A percentile compares a stretch with the other conserved stretches of the same genome.
phyloP scores from a whole-genome alignment of 108 stramenopile genomes.

The Stephanodiscus minutulus region DNA sequence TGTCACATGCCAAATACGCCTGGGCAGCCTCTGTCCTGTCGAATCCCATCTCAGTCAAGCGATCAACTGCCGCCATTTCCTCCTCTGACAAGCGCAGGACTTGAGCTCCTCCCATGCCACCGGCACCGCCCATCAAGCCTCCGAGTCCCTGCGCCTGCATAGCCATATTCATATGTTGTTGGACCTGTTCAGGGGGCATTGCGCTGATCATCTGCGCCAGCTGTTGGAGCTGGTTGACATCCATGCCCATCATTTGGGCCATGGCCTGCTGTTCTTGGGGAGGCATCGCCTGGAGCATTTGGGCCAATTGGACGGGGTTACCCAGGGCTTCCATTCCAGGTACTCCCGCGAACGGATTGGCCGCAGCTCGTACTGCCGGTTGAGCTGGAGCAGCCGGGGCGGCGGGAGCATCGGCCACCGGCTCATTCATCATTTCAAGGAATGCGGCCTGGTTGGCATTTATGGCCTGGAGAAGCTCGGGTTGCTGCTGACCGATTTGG shows the following conservation, averaged over 20 bases:
- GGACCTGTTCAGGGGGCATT: slow-evolving; percentile 94
- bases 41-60: slow-evolving; percentile 96
- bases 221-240: slow-evolving; percentile 90
- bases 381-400: slow-evolving; percentile 33
- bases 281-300: slow-evolving; percentile 84
- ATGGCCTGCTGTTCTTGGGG: slow-evolving; percentile 88
- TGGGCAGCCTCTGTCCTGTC: slow-evolving; percentile 91
- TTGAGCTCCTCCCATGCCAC: slow-evolving; percentile 60
- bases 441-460: slow-evolving; percentile 94
- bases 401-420: slow-evolving; percentile 66
- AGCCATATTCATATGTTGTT: slow-evolving; percentile 85
- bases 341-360: slow-evolving; percentile 57
- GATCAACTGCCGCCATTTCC: slow-evolving; percentile 95
- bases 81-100: slow-evolving; percentile 90
- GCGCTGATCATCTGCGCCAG: slow-evolving; percentile 88
- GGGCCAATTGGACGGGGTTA: slow-evolving; percentile 86
- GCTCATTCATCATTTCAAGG: slow-evolving; percentile 98
- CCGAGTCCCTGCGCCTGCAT: slow-evolving; percentile 61
- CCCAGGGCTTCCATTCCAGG: slow-evolving; percentile 68
- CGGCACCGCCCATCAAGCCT: slow-evolving; percentile 55
- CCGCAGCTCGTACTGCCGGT: slow-evolving; percentile 31
- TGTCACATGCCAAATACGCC: slow-evolving; percentile 99
- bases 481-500: slow-evolving; percentile 93
- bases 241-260: slow-evolving; percentile 92
- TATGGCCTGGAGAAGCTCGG: slow-evolving; percentile 89